A percentile compares a stretch with the other conserved stretches of the same genome.
Conservation (phyloP, 352 stramenopile species). For the Aphanomyces invadans region DNA sequence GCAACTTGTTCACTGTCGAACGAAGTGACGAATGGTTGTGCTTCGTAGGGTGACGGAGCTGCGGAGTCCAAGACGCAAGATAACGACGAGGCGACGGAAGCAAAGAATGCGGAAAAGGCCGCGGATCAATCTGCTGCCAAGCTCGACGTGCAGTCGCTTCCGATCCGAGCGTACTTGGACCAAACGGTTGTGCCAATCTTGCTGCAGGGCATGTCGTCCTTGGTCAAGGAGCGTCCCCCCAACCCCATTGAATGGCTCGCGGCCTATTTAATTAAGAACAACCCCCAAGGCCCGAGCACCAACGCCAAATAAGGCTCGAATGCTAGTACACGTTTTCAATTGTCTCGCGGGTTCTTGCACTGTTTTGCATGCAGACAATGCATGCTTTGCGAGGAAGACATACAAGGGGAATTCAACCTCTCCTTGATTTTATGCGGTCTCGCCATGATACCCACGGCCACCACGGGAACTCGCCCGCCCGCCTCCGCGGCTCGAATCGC, state of each 20-base stretch:
- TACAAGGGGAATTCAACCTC: neutral
- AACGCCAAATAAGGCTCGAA: constrained; percentile 59
- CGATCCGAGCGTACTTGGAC: constrained; percentile 97
- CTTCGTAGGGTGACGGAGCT: constrained; percentile 7
- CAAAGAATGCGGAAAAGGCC: constrained; percentile 62
- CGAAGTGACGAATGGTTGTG: neutral
- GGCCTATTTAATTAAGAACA: constrained; percentile 94
- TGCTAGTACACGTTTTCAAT: too few relatives aligned
- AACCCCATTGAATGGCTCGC: constrained; percentile 98
- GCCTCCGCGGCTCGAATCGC: constrained; percentile 3
- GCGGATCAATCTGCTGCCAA: constrained; percentile 75
- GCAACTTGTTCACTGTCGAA: too few relatives aligned
- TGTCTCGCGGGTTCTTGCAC: too few relatives aligned
- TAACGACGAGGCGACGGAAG: constrained; percentile 11
- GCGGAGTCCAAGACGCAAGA: constrained; percentile 27
- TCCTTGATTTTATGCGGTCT: constrained; percentile 14
- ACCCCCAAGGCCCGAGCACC: constrained; percentile 80
- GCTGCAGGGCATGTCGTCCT: constrained; percentile 95
- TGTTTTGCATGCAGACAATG: too few relatives aligned
- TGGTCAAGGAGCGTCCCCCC: constrained; percentile 94
- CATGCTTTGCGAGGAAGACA: too few relatives aligned
- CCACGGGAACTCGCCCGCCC: constrained; percentile 5
- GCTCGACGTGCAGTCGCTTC: constrained; percentile 88
- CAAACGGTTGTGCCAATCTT: constrained; percentile 98
- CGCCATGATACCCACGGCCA: neutral